Conservation (phyloP, 2,329 filamentous ascomycete species). For the Gyromitra esculenta region DNA sequence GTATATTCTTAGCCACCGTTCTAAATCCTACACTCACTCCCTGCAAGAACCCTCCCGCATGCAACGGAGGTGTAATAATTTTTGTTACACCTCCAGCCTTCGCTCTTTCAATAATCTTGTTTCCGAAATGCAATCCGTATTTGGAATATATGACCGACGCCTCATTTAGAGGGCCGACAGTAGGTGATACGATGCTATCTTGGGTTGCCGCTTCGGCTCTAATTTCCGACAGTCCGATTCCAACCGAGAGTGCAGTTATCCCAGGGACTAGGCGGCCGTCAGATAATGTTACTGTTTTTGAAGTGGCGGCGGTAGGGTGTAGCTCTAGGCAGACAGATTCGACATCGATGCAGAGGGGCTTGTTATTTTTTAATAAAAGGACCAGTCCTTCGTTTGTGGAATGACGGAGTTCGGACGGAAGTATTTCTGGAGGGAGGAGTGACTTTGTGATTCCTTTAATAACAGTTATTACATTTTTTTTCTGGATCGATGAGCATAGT, state of each 20-base stretch:
- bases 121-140: slow-evolving; percentile 68
- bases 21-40: slow-evolving; percentile 70
- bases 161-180: slow-evolving; percentile 58
- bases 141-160: slow-evolving; percentile 60
- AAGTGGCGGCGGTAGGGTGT: slow-evolving; percentile 54
- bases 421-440: slow-evolving; percentile 57
- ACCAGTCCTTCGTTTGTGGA: slow-evolving; percentile 57
- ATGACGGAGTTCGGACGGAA: neutral
- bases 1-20: slow-evolving; percentile 64
- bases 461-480: slow-evolving; percentile 58
- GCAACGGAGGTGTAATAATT: slow-evolving; percentile 68
- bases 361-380: slow-evolving; percentile 62
- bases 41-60: slow-evolving; percentile 63
- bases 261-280: slow-evolving; percentile 65
- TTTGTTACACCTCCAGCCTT: slow-evolving; percentile 69
- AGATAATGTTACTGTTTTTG: slow-evolving; percentile 59
- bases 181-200: slow-evolving; percentile 63
- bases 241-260: slow-evolving; percentile 64
- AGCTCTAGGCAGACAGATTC: slow-evolving; percentile 59
- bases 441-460: slow-evolving; percentile 61
- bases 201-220: slow-evolving; percentile 62
- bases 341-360: slow-evolving; percentile 61
- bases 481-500: slow-evolving; percentile 57
- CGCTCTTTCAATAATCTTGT: slow-evolving; percentile 67
- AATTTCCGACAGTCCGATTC: slow-evolving; percentile 66